These are phyloP conservation scores for Lagerstroemia speciosa DNA, from an alignment of 345 rosid genomes.

Conservation along the genomic window DNA sequence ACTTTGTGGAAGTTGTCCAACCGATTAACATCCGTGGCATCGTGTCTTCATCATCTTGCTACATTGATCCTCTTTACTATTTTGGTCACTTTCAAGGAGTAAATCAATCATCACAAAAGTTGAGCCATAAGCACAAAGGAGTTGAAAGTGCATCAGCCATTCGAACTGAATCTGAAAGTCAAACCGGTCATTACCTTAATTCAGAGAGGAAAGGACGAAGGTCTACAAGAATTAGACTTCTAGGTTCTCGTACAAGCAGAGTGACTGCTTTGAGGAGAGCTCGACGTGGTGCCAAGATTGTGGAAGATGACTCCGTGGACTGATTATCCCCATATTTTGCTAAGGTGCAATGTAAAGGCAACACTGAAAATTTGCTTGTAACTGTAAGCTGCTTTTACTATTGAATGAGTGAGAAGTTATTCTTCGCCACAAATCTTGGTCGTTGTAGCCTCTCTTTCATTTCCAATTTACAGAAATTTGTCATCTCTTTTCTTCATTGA, in stretches of 20 bases:
- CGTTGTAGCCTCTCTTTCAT: constrained; percentile 23
- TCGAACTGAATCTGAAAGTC: constrained; percentile 16
- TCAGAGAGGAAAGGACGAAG: constrained; percentile 15
- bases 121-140: constrained; percentile 17
- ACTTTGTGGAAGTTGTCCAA: constrained; percentile 50
- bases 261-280: constrained; percentile 21
- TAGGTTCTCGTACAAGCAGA: constrained; percentile 20
- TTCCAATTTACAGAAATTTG: not conserved
- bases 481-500: not conserved
- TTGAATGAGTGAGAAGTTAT: not conserved
- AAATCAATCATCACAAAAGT: constrained; percentile 21
- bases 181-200: constrained; percentile 6
- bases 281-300: constrained; percentile 30
- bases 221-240: constrained; percentile 2
- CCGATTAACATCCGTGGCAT: constrained; percentile 63
- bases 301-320: constrained; percentile 13
- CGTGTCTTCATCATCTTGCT: constrained; percentile 52
- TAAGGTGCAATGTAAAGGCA: not conserved
- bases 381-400: not conserved
- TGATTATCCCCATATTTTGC: not conserved
- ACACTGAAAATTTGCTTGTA: not conserved
- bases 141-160: constrained; percentile 14
- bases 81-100: constrained; percentile 47
- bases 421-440: not conserved
- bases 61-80: constrained; percentile 55